Evolutionary conservation across 306 rosid species (phyloP).

Genomic region (Glycine latifolia): DNA sequence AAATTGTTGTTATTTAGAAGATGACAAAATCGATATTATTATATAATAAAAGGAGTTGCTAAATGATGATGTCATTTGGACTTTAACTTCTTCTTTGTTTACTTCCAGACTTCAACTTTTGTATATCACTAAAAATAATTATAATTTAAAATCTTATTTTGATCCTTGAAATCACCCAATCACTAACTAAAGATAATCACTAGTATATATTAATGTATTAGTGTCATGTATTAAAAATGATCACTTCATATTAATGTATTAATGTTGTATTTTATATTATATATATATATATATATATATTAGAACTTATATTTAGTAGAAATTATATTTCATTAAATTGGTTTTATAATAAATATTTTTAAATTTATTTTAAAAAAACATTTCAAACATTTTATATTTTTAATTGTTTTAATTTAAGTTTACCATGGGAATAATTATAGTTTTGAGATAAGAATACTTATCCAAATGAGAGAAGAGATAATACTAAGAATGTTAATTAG

Average conservation of each 20-base stretch:
- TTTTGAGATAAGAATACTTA: too few relatives aligned
- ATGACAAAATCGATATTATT: not conserved
- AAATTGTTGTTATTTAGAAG: not conserved
- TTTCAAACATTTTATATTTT: too few relatives aligned
- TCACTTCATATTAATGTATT: not conserved
- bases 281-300: too few relatives aligned
- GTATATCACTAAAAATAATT: not conserved
- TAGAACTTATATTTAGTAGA: too few relatives aligned
- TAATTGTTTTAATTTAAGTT: too few relatives aligned
- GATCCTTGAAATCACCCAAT: not conserved
- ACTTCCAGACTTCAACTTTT: not conserved
- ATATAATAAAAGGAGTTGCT: not conserved
- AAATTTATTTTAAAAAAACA: too few relatives aligned
- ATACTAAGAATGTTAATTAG: too few relatives aligned
- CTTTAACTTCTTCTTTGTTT: not conserved
- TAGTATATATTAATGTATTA: not conserved
- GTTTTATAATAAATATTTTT: not conserved
- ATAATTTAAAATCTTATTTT: not conserved
- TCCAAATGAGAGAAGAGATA: too few relatives aligned
- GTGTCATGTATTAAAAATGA: not conserved
- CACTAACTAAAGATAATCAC: not conserved
- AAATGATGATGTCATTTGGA: not conserved
- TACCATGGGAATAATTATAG: too few relatives aligned
- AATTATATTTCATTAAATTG: not conserved
- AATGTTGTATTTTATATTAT: not conserved